Conservation (phyloP, 441 rosid genomes). For the Lepidium campestre region DNA sequence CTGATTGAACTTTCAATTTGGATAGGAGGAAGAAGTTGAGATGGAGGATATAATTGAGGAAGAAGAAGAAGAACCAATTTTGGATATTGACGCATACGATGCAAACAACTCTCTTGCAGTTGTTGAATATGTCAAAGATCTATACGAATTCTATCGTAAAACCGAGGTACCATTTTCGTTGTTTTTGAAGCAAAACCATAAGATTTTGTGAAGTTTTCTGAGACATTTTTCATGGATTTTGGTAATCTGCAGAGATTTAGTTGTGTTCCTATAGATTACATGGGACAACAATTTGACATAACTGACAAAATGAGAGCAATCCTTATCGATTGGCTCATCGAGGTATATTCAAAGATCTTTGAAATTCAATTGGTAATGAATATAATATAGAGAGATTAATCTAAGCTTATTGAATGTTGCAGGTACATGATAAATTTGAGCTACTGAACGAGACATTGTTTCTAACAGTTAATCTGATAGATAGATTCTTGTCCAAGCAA, state of each 20-base stretch:
- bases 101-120: conserved; percentile 69
- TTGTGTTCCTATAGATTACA: conserved; percentile 57
- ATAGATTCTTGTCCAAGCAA: conserved; percentile 79
- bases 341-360: conserved; percentile 40
- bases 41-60: conserved; percentile 61
- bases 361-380: neutral
- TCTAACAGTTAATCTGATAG: conserved; percentile 84
- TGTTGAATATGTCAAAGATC: conserved; percentile 75
- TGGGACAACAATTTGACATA: conserved; percentile 68
- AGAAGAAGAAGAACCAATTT: conserved; percentile 40
- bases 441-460: conserved; percentile 84
- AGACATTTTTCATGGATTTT: neutral
- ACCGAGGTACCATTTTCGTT: conserved; percentile 46
- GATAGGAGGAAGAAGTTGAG: conserved; percentile 68
- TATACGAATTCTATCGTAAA: conserved; percentile 51
- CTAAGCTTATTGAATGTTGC: conserved; percentile 3
- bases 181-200: neutral
- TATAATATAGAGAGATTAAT: neutral
- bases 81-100: conserved; percentile 71
- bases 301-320: conserved; percentile 93
- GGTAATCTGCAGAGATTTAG: conserved; percentile 45
- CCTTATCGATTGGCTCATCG: conserved; percentile 92
- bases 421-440: conserved; percentile 96
- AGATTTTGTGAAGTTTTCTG: neutral
- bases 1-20: neutral